Conservation (phyloP, 108 stramenopile genomes). For the Skeletonema tropicum region DNA sequence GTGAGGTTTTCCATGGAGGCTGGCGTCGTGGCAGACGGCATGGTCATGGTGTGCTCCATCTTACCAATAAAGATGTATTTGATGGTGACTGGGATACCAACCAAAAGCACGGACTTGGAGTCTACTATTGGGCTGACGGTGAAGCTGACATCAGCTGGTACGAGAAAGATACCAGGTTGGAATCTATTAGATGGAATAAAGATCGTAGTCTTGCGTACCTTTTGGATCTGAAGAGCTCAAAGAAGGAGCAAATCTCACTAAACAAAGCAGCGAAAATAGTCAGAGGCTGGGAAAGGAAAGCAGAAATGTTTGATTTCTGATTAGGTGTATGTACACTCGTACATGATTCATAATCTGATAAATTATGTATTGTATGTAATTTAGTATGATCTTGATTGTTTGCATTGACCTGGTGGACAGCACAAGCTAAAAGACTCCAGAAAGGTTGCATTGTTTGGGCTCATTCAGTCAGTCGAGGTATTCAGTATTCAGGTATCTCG, state of each 20-base stretch:
- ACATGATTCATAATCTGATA: neutral
- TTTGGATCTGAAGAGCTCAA: slow-evolving; percentile 29
- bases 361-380: no score
- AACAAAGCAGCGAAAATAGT: slow-evolving; percentile 34
- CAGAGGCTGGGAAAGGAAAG: slow-evolving; percentile 29
- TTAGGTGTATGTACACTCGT: neutral
- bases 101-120: slow-evolving; percentile 44
- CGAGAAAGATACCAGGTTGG: slow-evolving; percentile 31
- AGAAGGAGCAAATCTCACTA: slow-evolving; percentile 38
- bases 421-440: no score
- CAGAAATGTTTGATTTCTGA: slow-evolving; percentile 2
- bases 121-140: slow-evolving; percentile 46
- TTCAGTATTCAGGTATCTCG: no score
- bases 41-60: slow-evolving; percentile 40
- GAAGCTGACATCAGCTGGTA: slow-evolving; percentile 53
- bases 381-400: no score
- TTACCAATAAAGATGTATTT: slow-evolving; percentile 47
- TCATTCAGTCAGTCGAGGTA: no score
- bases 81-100: slow-evolving; percentile 45
- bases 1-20: slow-evolving; percentile 40
- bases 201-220: slow-evolving; percentile 36
- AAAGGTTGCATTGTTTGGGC: no score
- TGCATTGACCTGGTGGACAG: no score
- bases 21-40: slow-evolving; percentile 43
- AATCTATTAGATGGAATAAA: slow-evolving; percentile 48